Base-by-base conservation (phyloP, 169 alveolate genomes). In the Cryptosporidium felis region DNA sequence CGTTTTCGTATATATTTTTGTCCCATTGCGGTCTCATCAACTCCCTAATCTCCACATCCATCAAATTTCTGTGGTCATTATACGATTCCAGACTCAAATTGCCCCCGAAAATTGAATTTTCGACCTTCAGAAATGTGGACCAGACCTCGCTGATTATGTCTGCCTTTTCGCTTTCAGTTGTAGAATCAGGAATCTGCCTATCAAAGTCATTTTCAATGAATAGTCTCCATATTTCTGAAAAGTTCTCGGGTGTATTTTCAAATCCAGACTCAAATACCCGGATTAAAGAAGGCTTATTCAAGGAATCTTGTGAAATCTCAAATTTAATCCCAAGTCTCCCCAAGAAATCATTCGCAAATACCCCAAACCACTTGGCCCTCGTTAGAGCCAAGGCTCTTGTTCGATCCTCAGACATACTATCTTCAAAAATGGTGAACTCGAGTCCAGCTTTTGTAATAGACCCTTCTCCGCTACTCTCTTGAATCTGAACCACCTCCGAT, bases 11-110 rank as follows among this genome's bases (percentile, higher is more conserved):
- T 2, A 26, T 34, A 14, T 26, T 42, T 1, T 46, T 32, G 8
- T 65, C 81, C 81, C 59, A 65, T 46, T 28, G 32, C 5, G 16
- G 38, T 36, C 59, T 32, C 46, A 74, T 51, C 6, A 56, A 9
- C 36, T 74, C 85, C 34, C 85, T 74, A 16, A 74, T 53, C 6
- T 74, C 85, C 41, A 74, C 56, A 34, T 74, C 59, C 34, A 74
- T n/a, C 41, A 74, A 16, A 21, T 58, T 32, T 5, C 23, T 38
- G 6, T 51, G 38, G n/a, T 9, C 26, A 1, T 26, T 18, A 38
- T 74, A 74, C 5, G 30, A 21, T 1, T 74, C 58, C 10, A 34
- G 5, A 10, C 4, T 56, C 4, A 18, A 21, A 10, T 56, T 23
- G 5, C 61, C 61, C 5, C 26, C 32, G n/a, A 53, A 74, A 4